Conservation (phyloP, 2,329 filamentous ascomycete species). For the Pestalotiopsis sp. region DNA sequence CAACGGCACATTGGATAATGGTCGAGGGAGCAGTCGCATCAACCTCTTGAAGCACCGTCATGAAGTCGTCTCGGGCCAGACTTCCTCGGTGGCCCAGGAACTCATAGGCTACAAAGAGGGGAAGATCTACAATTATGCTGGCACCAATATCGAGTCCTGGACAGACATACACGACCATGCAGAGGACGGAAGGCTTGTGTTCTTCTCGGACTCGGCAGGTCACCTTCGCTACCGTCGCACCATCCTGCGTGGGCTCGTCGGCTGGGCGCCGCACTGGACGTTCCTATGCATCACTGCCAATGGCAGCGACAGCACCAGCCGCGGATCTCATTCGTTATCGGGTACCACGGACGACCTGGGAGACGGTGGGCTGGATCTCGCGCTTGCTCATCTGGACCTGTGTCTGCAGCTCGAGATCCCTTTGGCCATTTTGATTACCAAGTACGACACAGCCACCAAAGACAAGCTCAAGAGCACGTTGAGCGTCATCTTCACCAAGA, state of each 20-base stretch:
- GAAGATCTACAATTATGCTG: slow-evolving; percentile 79
- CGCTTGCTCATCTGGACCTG: slow-evolving; percentile 79
- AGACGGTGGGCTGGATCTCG: slow-evolving; percentile 68
- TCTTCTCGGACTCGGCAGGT: slow-evolving; percentile 90
- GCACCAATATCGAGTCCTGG: slow-evolving; percentile 89
- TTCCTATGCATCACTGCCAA: slow-evolving; percentile 86
- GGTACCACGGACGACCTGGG: slow-evolving; percentile 53
- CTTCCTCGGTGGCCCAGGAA: slow-evolving; percentile 93
- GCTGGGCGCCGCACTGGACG: slow-evolving; percentile 95
- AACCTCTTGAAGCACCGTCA: slow-evolving; percentile 91
- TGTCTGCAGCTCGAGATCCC: slow-evolving; percentile 81
- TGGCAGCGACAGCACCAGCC: slow-evolving; percentile 54
- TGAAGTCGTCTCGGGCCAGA: slow-evolving; percentile 88
- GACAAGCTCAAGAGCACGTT: slow-evolving; percentile 70
- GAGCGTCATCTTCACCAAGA: slow-evolving; percentile 71
- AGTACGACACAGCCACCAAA: slow-evolving; percentile 84
- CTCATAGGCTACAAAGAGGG: slow-evolving; percentile 77
- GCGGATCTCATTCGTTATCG: slow-evolving; percentile 47
- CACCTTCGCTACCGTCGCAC: slow-evolving; percentile 89
- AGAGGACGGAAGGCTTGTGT: slow-evolving; percentile 75
- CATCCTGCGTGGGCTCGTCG: slow-evolving; percentile 85
- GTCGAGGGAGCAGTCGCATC: slow-evolving; percentile 84
- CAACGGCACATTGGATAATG: slow-evolving; percentile 88
- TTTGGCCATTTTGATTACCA: slow-evolving; percentile 83
- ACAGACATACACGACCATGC: slow-evolving; percentile 87